These are phyloP conservation scores for Starmerella geochares DNA, from an alignment of 805 yeast genomes.

Conservation along the genomic window DNA sequence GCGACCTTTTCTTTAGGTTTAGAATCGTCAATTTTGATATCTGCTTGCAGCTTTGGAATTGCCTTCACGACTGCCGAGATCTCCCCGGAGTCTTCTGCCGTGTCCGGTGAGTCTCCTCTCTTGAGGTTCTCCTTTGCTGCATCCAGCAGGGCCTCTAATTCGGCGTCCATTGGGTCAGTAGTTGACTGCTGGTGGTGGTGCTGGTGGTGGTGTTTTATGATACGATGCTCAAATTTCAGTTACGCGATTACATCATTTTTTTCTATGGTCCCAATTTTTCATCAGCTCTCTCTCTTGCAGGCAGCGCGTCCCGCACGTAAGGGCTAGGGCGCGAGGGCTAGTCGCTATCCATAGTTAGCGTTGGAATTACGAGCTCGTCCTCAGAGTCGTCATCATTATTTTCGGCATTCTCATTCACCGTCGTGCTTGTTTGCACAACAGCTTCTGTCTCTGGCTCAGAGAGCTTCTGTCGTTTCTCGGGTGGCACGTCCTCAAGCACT, in stretches of 20 bases:
- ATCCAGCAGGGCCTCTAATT: slow-evolving; percentile 15
- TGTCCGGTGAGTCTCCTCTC: neutral
- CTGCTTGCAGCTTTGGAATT: slow-evolving; percentile 9
- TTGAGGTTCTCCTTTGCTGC: slow-evolving; percentile 13
- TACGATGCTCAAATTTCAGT: neutral
- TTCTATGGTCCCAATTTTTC: too few relatives aligned
- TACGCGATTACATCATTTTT: slow-evolving; percentile 6
- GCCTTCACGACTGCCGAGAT: slow-evolving; percentile 12
- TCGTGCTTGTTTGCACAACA: neutral
- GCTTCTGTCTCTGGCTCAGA: neutral
- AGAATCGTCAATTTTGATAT: neutral
- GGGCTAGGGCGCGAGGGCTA: slow-evolving; percentile 5
- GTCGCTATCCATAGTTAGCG: slow-evolving; percentile 22
- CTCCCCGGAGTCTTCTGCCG: slow-evolving; percentile 26
- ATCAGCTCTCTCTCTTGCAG: too few relatives aligned
- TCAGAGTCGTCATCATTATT: slow-evolving; percentile 21
- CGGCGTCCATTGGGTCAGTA: slow-evolving; percentile 9
- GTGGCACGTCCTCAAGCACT: neutral
- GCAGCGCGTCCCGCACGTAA: neutral
- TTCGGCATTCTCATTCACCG: neutral
- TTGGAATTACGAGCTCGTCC: slow-evolving; percentile 22
- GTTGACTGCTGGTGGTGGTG: too few relatives aligned
- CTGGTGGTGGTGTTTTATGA: too few relatives aligned
- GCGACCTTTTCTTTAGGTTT: neutral
- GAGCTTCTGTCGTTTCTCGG: slow-evolving; percentile 10